Evolutionary conservation across 164 flowering plant genomes (phyloP).

Genomic region (Stephania yunnanensis): DNA sequence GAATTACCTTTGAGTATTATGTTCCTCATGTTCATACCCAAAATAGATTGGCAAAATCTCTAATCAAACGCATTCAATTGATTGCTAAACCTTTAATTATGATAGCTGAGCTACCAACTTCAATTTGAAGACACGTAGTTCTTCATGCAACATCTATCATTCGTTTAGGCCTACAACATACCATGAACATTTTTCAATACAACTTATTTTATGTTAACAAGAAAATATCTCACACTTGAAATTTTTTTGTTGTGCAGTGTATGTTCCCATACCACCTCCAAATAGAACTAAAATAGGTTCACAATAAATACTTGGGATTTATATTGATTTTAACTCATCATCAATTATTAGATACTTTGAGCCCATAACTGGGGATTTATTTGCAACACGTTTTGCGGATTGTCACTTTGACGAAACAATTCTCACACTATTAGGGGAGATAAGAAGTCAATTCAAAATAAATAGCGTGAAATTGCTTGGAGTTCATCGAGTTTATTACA

Average conservation of each 20-base stretch:
- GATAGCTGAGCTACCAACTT: too few species aligned
- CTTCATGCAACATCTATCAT: background rate
- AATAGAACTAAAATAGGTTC: too few species aligned
- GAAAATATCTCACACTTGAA: background rate
- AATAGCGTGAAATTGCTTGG: too few species aligned
- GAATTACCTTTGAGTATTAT: too few species aligned
- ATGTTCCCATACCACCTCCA: background rate
- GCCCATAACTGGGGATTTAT: background rate
- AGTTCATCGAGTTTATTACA: too few species aligned
- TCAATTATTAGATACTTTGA: slow-evolving; percentile 7
- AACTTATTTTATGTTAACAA: background rate
- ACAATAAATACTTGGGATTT: background rate
- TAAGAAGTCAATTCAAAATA: too few species aligned
- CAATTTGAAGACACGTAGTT: too few species aligned
- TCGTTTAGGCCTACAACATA: background rate
- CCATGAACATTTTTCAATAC: background rate
- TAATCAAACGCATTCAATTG: too few species aligned
- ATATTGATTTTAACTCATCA: slow-evolving; percentile 13
- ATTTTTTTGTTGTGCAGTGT: background rate
- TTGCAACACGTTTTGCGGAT: background rate
- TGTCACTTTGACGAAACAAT: slow-evolving; percentile 6
- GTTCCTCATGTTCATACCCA: too few species aligned
- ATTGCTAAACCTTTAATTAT: too few species aligned
- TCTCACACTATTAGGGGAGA: too few species aligned
- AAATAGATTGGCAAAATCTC: too few species aligned